Conservation (phyloP, 169 alveolate genomes). For the Plasmodium relictum region DNA sequence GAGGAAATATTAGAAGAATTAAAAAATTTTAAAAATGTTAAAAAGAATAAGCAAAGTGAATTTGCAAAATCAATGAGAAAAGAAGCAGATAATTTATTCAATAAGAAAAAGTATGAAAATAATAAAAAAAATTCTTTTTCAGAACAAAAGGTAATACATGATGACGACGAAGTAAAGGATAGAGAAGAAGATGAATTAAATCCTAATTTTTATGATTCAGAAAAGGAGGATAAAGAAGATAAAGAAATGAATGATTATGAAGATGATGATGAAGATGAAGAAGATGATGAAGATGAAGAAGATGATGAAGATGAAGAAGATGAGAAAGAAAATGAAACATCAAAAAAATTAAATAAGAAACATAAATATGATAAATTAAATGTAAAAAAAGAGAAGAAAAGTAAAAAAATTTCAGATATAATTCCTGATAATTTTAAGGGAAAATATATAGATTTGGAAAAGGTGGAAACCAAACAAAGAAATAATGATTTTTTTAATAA, state of each 20-base stretch:
- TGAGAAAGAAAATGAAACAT: neutral
- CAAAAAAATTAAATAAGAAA: neutral
- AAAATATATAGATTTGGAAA: conserved; percentile 62
- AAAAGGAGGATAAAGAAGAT: neutral
- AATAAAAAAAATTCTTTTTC: conserved; percentile 1
- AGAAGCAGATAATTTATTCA: conserved; percentile 88
- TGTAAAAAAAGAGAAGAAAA: conserved; percentile 46
- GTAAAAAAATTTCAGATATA: conserved; percentile 9
- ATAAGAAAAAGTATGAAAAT: conserved; percentile 73
- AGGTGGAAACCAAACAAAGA: conserved; percentile 16
- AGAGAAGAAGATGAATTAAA: conserved; percentile 24
- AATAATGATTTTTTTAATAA: conserved; percentile 82
- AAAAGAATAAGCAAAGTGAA: conserved; percentile 87
- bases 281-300: neutral
- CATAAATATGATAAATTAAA: neutral
- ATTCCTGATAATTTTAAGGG: conserved; percentile 2
- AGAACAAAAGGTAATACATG: conserved; percentile 42
- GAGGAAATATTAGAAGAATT: conserved; percentile 90
- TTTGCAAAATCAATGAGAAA: conserved; percentile 85
- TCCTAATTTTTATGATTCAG: neutral
- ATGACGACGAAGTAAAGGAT: conserved; percentile 44
- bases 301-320: neutral
- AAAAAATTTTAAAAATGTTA: conserved; percentile 79
- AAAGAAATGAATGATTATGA: neutral
- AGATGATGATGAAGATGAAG: neutral